phyloP scores from a whole-genome alignment of 352 stramenopile species.

The Phytophthora constricta region DNA sequence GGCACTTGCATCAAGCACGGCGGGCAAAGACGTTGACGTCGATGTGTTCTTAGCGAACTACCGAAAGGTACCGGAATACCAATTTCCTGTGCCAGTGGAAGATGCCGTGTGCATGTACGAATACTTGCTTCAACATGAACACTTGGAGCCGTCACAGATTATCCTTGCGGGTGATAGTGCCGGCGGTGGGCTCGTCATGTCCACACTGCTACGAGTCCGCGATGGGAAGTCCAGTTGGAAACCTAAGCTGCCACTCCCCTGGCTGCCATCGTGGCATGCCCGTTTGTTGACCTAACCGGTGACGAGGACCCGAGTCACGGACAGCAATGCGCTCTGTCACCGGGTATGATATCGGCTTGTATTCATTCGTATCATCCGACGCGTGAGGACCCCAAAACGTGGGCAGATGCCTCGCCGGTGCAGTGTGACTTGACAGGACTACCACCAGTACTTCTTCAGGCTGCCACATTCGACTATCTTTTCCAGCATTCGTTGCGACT shows the following conservation, averaged over 20 bases:
- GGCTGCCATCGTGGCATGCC: conserved; percentile 26
- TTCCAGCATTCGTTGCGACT: conserved; percentile 28
- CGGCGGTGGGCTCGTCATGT: conserved; percentile 36
- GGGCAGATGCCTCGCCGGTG: conserved; percentile 30
- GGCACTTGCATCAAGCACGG: neutral
- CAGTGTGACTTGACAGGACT: conserved; percentile 40
- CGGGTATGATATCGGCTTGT: neutral
- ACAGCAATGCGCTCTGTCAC: conserved; percentile 34
- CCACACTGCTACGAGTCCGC: conserved; percentile 36
- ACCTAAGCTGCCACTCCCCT: conserved; percentile 14
- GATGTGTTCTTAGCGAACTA: conserved; percentile 45
- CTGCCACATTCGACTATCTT: conserved; percentile 29
- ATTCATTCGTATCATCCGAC: neutral
- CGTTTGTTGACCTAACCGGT: conserved; percentile 22
- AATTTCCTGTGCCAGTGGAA: conserved; percentile 32
- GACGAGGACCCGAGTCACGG: conserved; percentile 2
- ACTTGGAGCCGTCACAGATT: conserved; percentile 28
- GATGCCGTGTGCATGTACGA: conserved; percentile 39
- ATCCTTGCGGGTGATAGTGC: conserved; percentile 42
- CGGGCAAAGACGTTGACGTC: conserved; percentile 6
- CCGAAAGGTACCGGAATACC: conserved; percentile 39
- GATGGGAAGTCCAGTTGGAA: neutral
- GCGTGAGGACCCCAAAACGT: conserved; percentile 22
- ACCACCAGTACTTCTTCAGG: conserved; percentile 34
- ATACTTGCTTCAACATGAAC: conserved; percentile 29